Base-by-base conservation (phyloP, 2,329 filamentous ascomycete genomes). In the Dothidotthia symphoricarpi region DNA sequence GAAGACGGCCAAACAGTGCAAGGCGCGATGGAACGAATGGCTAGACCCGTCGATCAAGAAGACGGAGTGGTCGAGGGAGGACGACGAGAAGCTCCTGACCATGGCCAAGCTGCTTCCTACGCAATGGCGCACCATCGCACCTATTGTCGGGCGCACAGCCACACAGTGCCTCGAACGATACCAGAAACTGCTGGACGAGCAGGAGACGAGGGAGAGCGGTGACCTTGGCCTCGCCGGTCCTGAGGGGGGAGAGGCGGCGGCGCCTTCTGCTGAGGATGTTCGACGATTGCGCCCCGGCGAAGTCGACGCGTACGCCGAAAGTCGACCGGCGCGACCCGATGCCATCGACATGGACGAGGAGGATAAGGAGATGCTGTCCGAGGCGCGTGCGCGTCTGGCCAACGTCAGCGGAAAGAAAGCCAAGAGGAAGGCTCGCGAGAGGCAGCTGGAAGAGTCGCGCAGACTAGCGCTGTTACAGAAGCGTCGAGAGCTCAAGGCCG, bases 401-500 rank as follows among this genome's bases (percentile, higher is more conserved):
- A 98, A 98, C 61, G 97, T 93, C 9, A 93, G 97, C 69, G 93
- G 93, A 64, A 98, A 98, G 72, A 98, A 98, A 73, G 93, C 93
- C 6, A 98, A 98, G 76, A 77, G 93, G 53, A 98, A 98, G 76
- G 93, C 93, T 24, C 81, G 93, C 59, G 93, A 98, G 69, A 80
- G 93, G 47, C 91, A 97, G 64, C 78, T 98, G 53, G 93, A 98
- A 64, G 91, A 97, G 71, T 95, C 90, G 11, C 82, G 91, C 43
- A 81, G 93, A 38, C 71, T 98, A 46, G 93, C 93, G 1, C 81
- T 91, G 25, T 72, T 98, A 47, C 93, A 97, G 72, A 98, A 98
- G 74, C 82, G 93, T 26, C 82, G 93, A 54, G 93, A 98, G 70
- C 80, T 98, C 51, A 98, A 98, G 73, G 94, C 90, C 63, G 89